Percentiles rank a stretch among this genome's conserved stretches.
Conservation (phyloP, 129 eudicot genomes). For the Calendula officinalis region DNA sequence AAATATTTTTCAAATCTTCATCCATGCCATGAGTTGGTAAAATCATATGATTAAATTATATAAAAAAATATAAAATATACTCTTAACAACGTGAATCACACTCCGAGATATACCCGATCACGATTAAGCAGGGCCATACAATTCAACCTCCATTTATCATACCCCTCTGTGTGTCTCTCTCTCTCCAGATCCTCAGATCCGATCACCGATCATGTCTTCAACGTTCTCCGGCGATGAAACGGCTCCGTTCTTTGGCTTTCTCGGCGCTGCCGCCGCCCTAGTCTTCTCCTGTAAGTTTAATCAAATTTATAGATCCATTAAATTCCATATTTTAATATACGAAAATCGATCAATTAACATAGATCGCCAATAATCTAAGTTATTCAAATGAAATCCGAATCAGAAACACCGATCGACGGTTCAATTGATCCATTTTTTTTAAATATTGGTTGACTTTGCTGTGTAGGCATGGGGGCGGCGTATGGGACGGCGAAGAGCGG, state of each 20-base stretch:
- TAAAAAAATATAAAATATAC: too few relatives aligned
- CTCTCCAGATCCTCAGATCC: not conserved
- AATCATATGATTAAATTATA: too few relatives aligned
- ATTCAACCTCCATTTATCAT: not conserved
- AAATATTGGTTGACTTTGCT: not conserved
- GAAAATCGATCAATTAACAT: not conserved
- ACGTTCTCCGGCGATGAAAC: constrained; percentile 6
- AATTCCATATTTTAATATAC: not conserved
- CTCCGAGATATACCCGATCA: not conserved
- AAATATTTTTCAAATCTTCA: too few relatives aligned
- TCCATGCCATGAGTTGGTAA: too few relatives aligned
- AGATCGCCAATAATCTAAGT: not conserved
- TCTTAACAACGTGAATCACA: not conserved
- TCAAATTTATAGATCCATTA: not conserved
- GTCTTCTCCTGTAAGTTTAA: not conserved
- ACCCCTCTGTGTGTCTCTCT: not conserved
- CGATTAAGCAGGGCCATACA: not conserved
- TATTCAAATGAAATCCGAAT: not conserved
- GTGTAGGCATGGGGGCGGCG: not conserved
- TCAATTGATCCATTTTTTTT: not conserved
- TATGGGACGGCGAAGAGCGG: too few relatives aligned
- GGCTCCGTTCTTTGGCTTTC: not conserved
- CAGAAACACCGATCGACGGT: not conserved
- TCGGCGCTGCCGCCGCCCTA: not conserved
- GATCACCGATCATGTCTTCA: constrained; percentile 1